A percentile compares a stretch with the other conserved stretches of the same genome.
Evolutionary conservation across 768 basidiomycete genomes (phyloP).

Genomic region (Kwoniella dejecticola): DNA sequence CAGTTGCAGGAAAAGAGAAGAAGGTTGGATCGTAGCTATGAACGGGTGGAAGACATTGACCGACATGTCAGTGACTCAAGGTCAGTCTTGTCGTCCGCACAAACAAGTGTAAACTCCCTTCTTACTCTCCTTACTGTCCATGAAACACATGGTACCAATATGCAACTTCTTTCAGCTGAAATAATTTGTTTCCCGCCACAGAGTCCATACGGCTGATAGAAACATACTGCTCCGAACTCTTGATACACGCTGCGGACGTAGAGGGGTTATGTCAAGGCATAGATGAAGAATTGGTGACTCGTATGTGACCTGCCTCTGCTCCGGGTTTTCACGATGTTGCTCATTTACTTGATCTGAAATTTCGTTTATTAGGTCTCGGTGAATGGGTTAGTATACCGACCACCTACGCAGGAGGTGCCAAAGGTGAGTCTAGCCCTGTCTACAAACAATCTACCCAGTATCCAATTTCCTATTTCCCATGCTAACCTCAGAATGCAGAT

Average conservation of each 20-base stretch:
- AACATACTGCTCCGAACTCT: conserved; percentile 85
- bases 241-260: conserved; percentile 97
- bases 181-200: conserved; percentile 51
- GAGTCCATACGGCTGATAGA: conserved; percentile 77
- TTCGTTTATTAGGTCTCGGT: conserved; percentile 66
- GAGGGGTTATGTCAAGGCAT: conserved; percentile 97
- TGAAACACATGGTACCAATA: neutral
- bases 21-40: conserved; percentile 92
- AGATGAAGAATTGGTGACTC: conserved; percentile 79
- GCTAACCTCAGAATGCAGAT: too few species aligned
- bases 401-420: conserved; percentile 96
- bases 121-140: neutral
- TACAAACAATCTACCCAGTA: too few species aligned
- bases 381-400: conserved; percentile 89
- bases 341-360: neutral
- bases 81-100: conserved; percentile 18
- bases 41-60: conserved; percentile 98
- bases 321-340: neutral
- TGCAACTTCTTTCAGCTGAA: neutral
- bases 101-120: neutral
- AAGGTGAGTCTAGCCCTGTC: conserved; percentile 69
- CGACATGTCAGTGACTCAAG: conserved; percentile 74
- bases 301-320: conserved; percentile 60
- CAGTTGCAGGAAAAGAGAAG: conserved; percentile 77
- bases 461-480: too few species aligned